Evolutionary conservation across 73 alveolate species (phyloP).

Genomic region (Durusdinium trenchii): DNA sequence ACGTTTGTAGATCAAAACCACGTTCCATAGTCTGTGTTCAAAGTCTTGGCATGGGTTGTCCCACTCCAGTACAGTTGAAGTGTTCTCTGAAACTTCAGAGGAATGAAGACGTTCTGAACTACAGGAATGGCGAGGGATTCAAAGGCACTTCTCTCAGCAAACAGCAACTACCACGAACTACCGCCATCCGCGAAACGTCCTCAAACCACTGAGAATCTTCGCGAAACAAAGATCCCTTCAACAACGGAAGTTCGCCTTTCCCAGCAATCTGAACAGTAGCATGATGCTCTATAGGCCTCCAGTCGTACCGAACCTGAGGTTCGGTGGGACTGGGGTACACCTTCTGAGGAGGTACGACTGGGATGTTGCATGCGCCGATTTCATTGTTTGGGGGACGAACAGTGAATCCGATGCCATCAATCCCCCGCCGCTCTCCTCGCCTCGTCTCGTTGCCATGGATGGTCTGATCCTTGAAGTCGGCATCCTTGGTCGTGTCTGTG

Average conservation of each 20-base stretch:
- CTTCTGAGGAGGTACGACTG: neutral
- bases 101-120: neutral
- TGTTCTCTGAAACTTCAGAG: neutral
- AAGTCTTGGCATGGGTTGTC: neutral
- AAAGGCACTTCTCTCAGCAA: too few relatives aligned
- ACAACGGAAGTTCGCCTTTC: too few relatives aligned
- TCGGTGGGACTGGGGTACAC: neutral
- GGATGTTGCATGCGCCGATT: too few relatives aligned
- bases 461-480: constrained; percentile 44
- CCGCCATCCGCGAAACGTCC: too few relatives aligned
- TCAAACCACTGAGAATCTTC: too few relatives aligned
- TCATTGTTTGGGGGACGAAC: neutral
- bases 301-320: neutral
- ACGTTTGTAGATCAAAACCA: too few relatives aligned
- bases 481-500: too few relatives aligned
- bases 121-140: neutral
- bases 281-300: neutral
- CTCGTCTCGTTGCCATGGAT: constrained; percentile 42
- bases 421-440: neutral
- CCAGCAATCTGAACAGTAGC: neutral
- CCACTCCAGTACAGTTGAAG: neutral
- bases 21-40: neutral
- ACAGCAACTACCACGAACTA: too few relatives aligned
- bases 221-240: too few relatives aligned
- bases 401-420: neutral